These are phyloP conservation scores for Drechslerella coelobrocha DNA, from an alignment of 2,329 filamentous ascomycete species.

Conservation along the genomic window DNA sequence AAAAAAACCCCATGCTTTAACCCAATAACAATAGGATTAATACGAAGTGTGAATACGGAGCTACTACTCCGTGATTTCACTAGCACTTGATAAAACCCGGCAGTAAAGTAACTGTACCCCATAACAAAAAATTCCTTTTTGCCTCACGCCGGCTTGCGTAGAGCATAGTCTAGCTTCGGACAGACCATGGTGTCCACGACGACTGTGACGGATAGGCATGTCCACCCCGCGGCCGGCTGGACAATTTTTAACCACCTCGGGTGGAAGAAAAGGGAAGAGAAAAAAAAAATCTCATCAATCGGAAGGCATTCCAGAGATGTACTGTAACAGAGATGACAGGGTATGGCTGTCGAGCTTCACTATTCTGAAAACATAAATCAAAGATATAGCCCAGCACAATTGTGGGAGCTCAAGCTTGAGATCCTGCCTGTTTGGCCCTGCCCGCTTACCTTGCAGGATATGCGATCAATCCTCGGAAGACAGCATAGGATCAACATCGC, in stretches of 20 bases:
- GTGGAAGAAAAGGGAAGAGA: not conserved
- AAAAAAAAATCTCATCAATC: slow-evolving; percentile 19
- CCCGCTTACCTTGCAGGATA: slow-evolving; percentile 1
- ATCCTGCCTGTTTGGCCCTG: not conserved
- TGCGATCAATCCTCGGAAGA: not conserved
- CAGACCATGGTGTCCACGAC: not conserved
- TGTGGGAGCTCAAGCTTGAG: not conserved
- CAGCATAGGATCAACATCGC: not conserved
- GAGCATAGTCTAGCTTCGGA: too few relatives aligned
- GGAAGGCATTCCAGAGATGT: slow-evolving; percentile 16
- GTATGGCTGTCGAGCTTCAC: too few relatives aligned
- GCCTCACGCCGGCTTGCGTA: not conserved
- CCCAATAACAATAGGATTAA: not conserved
- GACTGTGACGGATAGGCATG: slow-evolving; percentile 27
- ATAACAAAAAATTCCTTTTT: not conserved
- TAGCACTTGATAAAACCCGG: not conserved
- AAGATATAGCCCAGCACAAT: not conserved
- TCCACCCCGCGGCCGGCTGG: slow-evolving; percentile 38
- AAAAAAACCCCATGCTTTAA: not conserved
- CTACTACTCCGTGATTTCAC: not conserved
- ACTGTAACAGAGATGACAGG: not conserved
- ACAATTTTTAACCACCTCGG: not conserved
- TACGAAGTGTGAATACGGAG: slow-evolving; percentile 1
- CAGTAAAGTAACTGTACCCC: not conserved
- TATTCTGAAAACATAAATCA: not conserved